These are phyloP conservation scores for Penicillium turbatum DNA, from an alignment of 495 filamentous ascomycete species.

Conservation along the genomic window DNA sequence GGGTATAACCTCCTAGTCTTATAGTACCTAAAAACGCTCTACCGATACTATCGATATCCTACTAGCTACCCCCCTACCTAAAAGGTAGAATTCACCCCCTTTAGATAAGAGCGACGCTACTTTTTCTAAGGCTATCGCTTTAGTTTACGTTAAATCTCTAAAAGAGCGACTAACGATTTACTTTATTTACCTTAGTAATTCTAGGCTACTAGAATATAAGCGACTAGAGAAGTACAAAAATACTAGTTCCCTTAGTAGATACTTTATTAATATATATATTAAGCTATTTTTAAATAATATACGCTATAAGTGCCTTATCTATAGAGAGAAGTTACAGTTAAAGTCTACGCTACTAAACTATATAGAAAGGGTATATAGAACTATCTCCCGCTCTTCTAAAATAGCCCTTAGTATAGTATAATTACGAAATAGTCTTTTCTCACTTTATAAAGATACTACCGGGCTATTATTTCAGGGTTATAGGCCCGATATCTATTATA, in stretches of 20 bases:
- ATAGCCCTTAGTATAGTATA: slow-evolving; percentile 12
- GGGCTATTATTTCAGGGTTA: background rate
- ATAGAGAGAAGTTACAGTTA: slow-evolving; percentile 16
- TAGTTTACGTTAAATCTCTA: slow-evolving; percentile 19
- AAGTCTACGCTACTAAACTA: slow-evolving; percentile 23
- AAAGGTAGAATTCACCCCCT: slow-evolving; percentile 11
- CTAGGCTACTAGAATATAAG: slow-evolving; percentile 12
- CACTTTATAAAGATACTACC: background rate
- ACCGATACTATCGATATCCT: slow-evolving; percentile 8
- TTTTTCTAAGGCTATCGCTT: slow-evolving; percentile 18
- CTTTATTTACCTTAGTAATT: slow-evolving; percentile 22
- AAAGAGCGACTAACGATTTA: slow-evolving; percentile 21
- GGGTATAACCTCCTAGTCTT: slow-evolving; percentile 14
- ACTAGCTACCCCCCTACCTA: slow-evolving; percentile 5
- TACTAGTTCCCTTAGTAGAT: slow-evolving; percentile 19
- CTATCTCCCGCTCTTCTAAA: slow-evolving; percentile 13
- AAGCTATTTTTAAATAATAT: slow-evolving; percentile 23
- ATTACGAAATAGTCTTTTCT: slow-evolving; percentile 1
- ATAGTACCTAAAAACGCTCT: slow-evolving; percentile 10
- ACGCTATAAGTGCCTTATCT: slow-evolving; percentile 20
- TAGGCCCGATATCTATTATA: background rate
- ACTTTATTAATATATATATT: slow-evolving; percentile 25
- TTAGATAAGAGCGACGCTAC: slow-evolving; percentile 11
- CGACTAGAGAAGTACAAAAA: slow-evolving; percentile 17
- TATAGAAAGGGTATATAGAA: slow-evolving; percentile 22